Evolutionary conservation across 176 grass and related monocot species (phyloP).

Genomic region (Rhynchospora tenuis): DNA sequence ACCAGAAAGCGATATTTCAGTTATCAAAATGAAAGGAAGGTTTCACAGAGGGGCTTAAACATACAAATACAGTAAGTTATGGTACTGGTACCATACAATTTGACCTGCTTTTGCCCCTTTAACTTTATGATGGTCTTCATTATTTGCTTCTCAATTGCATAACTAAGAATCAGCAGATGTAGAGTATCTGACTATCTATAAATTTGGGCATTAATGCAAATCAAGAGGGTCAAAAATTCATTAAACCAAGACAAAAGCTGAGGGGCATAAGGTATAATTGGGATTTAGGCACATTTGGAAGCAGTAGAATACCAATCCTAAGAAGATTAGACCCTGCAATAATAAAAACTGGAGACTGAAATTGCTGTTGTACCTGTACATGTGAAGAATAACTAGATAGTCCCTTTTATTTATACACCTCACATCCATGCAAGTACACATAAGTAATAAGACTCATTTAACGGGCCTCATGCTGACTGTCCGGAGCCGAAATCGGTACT

Average conservation of each 20-base stretch:
- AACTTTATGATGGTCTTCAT: neutral
- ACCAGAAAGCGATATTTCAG: neutral
- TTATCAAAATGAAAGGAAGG: neutral
- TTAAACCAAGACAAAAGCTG: neutral
- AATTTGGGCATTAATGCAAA: neutral
- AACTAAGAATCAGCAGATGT: neutral
- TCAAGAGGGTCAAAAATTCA: neutral
- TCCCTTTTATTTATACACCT: conserved; percentile 7
- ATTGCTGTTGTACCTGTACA: neutral
- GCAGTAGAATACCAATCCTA: neutral
- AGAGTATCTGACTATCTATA: neutral
- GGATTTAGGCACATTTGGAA: neutral
- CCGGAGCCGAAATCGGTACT: conserved; percentile 75
- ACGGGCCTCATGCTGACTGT: conserved; percentile 62
- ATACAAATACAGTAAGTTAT: neutral
- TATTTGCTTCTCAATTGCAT: neutral
- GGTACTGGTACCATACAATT: neutral
- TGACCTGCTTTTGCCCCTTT: neutral
- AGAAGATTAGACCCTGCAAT: neutral
- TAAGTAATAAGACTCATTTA: conserved; percentile 37
- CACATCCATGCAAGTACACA: neutral
- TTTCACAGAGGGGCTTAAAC: neutral
- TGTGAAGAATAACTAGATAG: neutral
- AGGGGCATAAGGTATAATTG: neutral
- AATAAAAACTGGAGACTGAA: neutral